Conservation (phyloP, 345 rosid genomes). For the Corchorus olitorius region DNA sequence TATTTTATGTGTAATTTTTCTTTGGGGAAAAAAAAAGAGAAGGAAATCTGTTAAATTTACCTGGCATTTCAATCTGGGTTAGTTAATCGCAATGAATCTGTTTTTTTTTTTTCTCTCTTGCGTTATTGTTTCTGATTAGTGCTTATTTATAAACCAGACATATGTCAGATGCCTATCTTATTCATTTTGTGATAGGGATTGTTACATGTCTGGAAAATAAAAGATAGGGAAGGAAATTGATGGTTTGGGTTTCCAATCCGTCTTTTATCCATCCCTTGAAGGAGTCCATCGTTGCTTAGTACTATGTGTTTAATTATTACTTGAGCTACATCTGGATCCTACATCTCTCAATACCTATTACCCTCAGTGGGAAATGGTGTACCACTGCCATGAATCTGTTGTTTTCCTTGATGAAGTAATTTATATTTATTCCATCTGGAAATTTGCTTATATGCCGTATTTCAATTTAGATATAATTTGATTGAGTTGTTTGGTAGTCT, state of each 20-base stretch:
- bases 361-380: not conserved
- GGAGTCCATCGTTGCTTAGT: conserved; percentile 38
- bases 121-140: not conserved
- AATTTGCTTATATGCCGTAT: not conserved
- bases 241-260: conserved; percentile 26
- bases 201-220: conserved; percentile 41
- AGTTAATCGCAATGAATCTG: too few species aligned
- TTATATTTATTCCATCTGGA: not conserved
- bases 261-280: conserved; percentile 24
- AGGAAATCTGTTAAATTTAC: not conserved
- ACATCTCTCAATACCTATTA: conserved; percentile 10
- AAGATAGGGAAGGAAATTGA: conserved; percentile 24
- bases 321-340: conserved; percentile 31
- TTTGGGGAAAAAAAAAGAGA: too few species aligned
- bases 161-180: conserved; percentile 27
- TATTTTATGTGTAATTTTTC: not conserved
- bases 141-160: conserved; percentile 20
- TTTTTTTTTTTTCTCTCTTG: too few species aligned
- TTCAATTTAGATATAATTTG: not conserved
- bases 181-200: conserved; percentile 22
- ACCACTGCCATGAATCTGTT: not conserved
- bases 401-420: not conserved
- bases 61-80: not conserved
- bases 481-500: not conserved
- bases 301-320: conserved; percentile 9